Evolutionary conservation across 768 basidiomycete genomes (phyloP).

Genomic region (Termitomyces sp.): DNA sequence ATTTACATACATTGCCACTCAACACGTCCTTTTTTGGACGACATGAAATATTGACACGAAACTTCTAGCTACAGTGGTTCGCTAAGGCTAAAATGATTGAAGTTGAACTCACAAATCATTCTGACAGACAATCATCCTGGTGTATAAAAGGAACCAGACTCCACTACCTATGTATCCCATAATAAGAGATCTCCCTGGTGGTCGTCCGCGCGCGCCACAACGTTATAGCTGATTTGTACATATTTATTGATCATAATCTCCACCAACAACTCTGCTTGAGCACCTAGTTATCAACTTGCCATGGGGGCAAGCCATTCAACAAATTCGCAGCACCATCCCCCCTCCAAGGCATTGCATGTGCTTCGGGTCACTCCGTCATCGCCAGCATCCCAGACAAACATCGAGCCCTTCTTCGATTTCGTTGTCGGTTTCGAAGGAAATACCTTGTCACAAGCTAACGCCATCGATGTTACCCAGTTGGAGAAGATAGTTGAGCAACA

Average conservation of each 20-base stretch:
- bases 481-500: constrained; percentile 81
- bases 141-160: neutral
- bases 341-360: constrained; percentile 73
- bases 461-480: constrained; percentile 63
- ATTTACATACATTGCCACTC: too few species aligned
- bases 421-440: constrained; percentile 86
- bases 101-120: neutral
- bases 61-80: neutral
- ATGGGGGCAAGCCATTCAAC: constrained; percentile 76
- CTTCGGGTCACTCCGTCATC: constrained; percentile 85
- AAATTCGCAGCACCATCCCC: constrained; percentile 41
- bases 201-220: neutral
- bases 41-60: neutral
- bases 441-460: constrained; percentile 41
- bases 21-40: neutral
- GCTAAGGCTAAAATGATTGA: neutral
- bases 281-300: neutral
- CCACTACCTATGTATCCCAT: neutral
- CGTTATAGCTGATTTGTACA: neutral
- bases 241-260: constrained; percentile 3
- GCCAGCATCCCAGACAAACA: constrained; percentile 79
- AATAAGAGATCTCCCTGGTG: too few species aligned
- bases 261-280: neutral
- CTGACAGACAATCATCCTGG: neutral
- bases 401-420: constrained; percentile 96